phyloP scores from a whole-genome alignment of 73 alveolate genomes.

The Breviolum minutum region DNA sequence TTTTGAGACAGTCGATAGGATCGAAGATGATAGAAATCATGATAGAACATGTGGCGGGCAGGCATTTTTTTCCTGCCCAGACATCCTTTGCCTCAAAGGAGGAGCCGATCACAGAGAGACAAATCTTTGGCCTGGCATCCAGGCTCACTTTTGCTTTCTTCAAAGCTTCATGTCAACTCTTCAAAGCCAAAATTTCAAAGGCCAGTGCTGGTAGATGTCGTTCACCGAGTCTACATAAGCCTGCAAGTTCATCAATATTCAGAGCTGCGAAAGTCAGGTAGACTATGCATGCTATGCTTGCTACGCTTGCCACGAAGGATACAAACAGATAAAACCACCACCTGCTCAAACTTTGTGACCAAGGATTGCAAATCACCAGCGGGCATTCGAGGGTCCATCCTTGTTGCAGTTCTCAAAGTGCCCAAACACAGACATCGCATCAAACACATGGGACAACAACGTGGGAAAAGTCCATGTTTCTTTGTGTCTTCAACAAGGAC shows the following conservation, averaged over 20 bases:
- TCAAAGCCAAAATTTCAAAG: too few relatives aligned
- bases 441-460: neutral
- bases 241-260: neutral
- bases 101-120: conserved; percentile 90
- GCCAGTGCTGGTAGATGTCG: conserved; percentile 65
- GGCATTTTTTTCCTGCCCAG: neutral
- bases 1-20: too few relatives aligned
- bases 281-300: neutral
- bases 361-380: conserved; percentile 86
- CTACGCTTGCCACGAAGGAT: neutral
- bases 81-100: conserved; percentile 66
- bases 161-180: neutral
- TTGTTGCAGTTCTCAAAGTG: neutral
- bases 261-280: neutral
- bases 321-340: neutral
- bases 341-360: conserved; percentile 95
- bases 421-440: neutral
- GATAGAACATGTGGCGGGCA: neutral
- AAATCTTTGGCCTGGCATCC: conserved; percentile 82
- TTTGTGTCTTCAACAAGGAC: neutral
- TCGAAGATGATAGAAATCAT: too few relatives aligned
- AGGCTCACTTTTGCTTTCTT: neutral
- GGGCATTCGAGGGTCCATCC: conserved; percentile 92
- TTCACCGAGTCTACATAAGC: conserved; percentile 78
- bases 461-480: neutral